These are phyloP conservation scores for Venturia carpophila DNA, from an alignment of 2,329 filamentous ascomycete species.

Conservation along the genomic window DNA sequence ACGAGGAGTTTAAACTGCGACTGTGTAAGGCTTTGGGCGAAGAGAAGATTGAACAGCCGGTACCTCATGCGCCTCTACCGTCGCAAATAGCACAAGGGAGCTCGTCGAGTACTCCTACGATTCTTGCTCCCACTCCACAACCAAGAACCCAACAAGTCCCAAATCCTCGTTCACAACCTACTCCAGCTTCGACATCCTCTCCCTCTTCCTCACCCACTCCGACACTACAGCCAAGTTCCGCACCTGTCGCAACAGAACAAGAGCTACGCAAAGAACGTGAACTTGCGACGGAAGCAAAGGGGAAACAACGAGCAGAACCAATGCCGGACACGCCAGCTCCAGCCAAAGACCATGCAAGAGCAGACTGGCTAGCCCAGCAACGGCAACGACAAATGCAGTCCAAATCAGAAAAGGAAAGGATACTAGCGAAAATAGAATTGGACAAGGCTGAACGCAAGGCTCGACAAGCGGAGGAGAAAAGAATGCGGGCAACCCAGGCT, in stretches of 20 bases:
- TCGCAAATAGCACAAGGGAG: not conserved
- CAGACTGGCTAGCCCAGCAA: constrained; percentile 41
- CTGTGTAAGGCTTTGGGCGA: constrained; percentile 40
- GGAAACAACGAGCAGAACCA: constrained; percentile 30
- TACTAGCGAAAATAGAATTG: constrained; percentile 67
- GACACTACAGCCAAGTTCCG: constrained; percentile 10
- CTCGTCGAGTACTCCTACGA: not conserved
- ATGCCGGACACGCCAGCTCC: constrained; percentile 31
- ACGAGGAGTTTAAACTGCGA: constrained; percentile 57
- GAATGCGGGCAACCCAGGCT: constrained; percentile 18
- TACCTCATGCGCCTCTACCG: constrained; percentile 10
- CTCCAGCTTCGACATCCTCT: not conserved
- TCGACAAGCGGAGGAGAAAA: constrained; percentile 15
- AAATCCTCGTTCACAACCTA: constrained; percentile 13
- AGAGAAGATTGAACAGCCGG: constrained; percentile 18
- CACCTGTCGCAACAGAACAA: constrained; percentile 15
- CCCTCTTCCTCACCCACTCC: not conserved
- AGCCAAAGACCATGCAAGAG: constrained; percentile 30
- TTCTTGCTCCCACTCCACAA: not conserved
- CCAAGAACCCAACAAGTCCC: constrained; percentile 11
- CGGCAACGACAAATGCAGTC: constrained; percentile 57
- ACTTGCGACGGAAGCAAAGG: constrained; percentile 24
- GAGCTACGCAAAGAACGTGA: constrained; percentile 16
- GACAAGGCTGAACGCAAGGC: constrained; percentile 49
- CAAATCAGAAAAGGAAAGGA: constrained; percentile 59